A percentile compares a stretch with the other conserved stretches of the same genome.
Conservation (phyloP, 2,329 filamentous ascomycete species). For the Didymella keratinophila region DNA sequence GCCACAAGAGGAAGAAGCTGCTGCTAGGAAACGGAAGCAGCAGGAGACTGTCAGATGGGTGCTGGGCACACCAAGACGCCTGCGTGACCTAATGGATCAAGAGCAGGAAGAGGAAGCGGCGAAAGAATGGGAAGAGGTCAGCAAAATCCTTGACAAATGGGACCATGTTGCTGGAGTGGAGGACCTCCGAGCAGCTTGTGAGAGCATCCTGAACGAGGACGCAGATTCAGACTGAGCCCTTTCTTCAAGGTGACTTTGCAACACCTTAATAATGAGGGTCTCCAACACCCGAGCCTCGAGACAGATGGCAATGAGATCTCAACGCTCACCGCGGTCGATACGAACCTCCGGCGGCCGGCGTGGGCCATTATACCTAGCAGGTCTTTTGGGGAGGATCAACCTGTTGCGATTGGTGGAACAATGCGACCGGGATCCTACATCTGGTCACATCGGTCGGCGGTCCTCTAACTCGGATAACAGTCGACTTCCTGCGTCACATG, state of each 20-base stretch:
- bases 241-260: not conserved
- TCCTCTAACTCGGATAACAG: slow-evolving; percentile 10
- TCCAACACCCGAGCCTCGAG: not conserved
- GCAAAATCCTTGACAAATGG: slow-evolving; percentile 54
- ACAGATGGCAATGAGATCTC: not conserved
- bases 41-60: slow-evolving; percentile 69
- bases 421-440: slow-evolving; percentile 4
- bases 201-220: slow-evolving; percentile 42
- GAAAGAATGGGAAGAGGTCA: slow-evolving; percentile 56
- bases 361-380: not conserved
- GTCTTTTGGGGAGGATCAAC: slow-evolving; percentile 1
- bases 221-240: slow-evolving; percentile 35
- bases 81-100: slow-evolving; percentile 65
- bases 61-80: slow-evolving; percentile 65
- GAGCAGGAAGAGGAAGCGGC: slow-evolving; percentile 69
- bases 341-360: not conserved
- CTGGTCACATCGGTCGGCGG: not conserved
- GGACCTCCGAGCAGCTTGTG: slow-evolving; percentile 51
- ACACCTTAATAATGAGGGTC: not conserved
- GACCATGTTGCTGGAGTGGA: slow-evolving; percentile 53
- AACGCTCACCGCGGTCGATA: not conserved
- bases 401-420: slow-evolving; percentile 18
- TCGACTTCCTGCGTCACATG: not conserved
- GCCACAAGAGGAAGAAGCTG: slow-evolving; percentile 29
- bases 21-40: slow-evolving; percentile 50